A percentile compares a stretch with the other conserved stretches of the same genome.
Evolutionary conservation across 805 yeast species (phyloP).

Genomic region (Maudiozyma serrabonitensis): DNA sequence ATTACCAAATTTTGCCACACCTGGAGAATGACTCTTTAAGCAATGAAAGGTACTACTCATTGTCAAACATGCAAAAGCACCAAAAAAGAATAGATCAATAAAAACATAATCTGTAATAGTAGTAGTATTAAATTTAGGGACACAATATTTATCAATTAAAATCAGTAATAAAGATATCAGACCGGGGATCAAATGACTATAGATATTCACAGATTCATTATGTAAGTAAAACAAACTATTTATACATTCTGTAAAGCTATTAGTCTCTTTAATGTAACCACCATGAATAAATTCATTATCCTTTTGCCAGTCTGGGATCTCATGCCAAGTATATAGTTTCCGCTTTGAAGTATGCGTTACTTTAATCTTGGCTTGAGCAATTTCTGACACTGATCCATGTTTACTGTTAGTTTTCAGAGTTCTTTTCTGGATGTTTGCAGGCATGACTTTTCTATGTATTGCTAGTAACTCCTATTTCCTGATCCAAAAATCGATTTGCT

Average conservation of each 20-base stretch:
- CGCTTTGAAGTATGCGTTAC: background rate
- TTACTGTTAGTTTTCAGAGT: background rate
- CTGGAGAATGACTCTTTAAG: slow-evolving; percentile 52
- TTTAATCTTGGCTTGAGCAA: background rate
- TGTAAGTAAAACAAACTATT: slow-evolving; percentile 48
- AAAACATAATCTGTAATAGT: slow-evolving; percentile 32
- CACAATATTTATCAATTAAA: slow-evolving; percentile 24
- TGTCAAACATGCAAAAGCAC: slow-evolving; percentile 49
- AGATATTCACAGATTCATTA: slow-evolving; percentile 67
- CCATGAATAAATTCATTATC: slow-evolving; percentile 57
- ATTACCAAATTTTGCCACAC: slow-evolving; percentile 49
- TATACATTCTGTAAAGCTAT: slow-evolving; percentile 36
- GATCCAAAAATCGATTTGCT: background rate
- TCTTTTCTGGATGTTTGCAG: background rate
- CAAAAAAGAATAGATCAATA: slow-evolving; percentile 35
- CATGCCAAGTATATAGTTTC: slow-evolving; percentile 29
- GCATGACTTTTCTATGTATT: too few species aligned
- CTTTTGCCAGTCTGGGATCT: slow-evolving; percentile 63
- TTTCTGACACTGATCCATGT: background rate
- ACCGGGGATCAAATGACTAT: slow-evolving; percentile 48
- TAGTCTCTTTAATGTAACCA: slow-evolving; percentile 53
- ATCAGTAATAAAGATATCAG: slow-evolving; percentile 14
- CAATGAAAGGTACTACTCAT: slow-evolving; percentile 61
- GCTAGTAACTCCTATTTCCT: background rate
- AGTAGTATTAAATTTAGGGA: slow-evolving; percentile 34